These are phyloP conservation scores for Ambrosia artemisiifolia DNA, from an alignment of 129 eudicot genomes.

Conservation along the genomic window DNA sequence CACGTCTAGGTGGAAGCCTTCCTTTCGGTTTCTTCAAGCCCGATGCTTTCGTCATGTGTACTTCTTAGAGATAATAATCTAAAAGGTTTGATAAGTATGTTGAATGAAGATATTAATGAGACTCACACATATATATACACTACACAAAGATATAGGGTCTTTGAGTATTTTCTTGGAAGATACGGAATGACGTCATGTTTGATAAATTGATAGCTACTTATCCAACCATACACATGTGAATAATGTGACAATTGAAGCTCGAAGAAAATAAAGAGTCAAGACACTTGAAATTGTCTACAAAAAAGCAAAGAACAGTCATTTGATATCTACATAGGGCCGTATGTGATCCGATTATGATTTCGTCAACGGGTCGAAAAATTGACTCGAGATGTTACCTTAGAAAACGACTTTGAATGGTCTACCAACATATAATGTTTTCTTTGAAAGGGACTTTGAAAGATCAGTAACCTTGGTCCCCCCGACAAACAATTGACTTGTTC, in stretches of 20 bases:
- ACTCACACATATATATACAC: constrained; percentile 17
- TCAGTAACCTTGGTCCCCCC: neutral
- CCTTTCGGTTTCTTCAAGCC: constrained; percentile 17
- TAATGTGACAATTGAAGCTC: neutral
- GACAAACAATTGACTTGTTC: constrained; percentile 5
- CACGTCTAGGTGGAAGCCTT: constrained; percentile 32
- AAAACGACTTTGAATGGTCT: constrained; percentile 7
- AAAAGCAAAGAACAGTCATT: neutral
- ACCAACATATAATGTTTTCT: neutral
- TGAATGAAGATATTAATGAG: constrained; percentile 7
- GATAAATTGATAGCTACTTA: neutral
- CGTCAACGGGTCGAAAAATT: neutral
- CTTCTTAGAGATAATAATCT: neutral
- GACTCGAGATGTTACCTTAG: constrained; percentile 8
- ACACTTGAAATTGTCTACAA: constrained; percentile 10
- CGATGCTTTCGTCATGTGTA: neutral
- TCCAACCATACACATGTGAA: neutral
- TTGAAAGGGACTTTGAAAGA: neutral
- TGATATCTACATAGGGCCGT: constrained; percentile 8
- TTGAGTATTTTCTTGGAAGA: constrained; percentile 27
- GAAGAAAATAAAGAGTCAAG: constrained; percentile 21
- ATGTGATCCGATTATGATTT: neutral
- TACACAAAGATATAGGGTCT: neutral
- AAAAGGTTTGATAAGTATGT: neutral
- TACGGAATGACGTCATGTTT: neutral